Base-by-base conservation (phyloP, 169 alveolate genomes). In the Cyclospora cayetanensis region DNA sequence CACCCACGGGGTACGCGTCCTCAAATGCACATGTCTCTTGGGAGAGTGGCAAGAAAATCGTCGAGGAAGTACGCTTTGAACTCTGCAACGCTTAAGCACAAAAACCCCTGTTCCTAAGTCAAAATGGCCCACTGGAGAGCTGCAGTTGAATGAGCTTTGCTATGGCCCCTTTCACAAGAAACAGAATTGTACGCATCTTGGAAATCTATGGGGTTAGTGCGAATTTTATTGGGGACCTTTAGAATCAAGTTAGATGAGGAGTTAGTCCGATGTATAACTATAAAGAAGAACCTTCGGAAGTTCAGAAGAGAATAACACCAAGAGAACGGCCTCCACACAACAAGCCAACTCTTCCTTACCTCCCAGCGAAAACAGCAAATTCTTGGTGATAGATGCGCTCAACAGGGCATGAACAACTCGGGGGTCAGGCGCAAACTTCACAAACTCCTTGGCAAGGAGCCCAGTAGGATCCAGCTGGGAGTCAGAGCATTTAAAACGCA, bases 391-490 rank as follows among this genome's bases (percentile, higher is more conserved):
- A 1, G 46, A 0, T 22, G 65, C 53, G 42, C 35, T 41, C 9
- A 74, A 25, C 4, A 74, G 37, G 31, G 5, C 18, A 15, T 74
- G 60, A 11, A 74, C 0, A 12, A 53, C 20, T 34, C 53, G 20
- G 0, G 83, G 83, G 53, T 70, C 83, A 1, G 83, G 83, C 18
- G 55, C 50, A 35, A 34, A 70, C 15, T 53, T 50, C 42, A 27
- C 46, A 20, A 70, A 37, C 53, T 70, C 83, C 50, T 39, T 34
- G 27, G 83, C 42, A 7, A 70, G 27, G 12, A 70, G 29, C 3
- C 83, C 83, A 11, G 83, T 35, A 9, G 53, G 53, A 9, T 70
- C 83, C 25, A 70, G 20, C 83, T 70, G 83, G 20, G 25, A 46
- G 60, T 22, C n/a, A n/a, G n/a, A n/a, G n/a, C n/a, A n/a, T n/a